Evolutionary conservation across 2,329 filamentous ascomycete species (phyloP), one percentile per base, ranked within the genome.

Genomic region (Aspergillus unguis): DNA sequence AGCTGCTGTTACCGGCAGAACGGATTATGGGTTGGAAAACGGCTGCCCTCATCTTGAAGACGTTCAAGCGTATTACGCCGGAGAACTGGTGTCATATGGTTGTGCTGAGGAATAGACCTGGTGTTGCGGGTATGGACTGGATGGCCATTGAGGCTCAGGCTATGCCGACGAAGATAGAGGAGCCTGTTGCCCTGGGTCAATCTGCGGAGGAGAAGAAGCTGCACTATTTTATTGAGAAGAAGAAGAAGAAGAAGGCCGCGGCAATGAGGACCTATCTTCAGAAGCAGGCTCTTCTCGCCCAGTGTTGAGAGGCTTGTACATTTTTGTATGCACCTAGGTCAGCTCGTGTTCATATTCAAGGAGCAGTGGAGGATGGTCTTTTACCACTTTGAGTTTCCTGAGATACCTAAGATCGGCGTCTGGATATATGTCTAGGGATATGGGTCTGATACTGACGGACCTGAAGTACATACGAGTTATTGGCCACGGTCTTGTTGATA

Each of bases 21-120:
- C 53, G 63, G 11, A 56, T 62, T 31, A 54, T 54, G 10, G 56
- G 58, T 2, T 67, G 63, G 65, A 64, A 60, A 52, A 68, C 65
- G 0, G 62, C 62, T n/a, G 62, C 63, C 1, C 48, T 68, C 27
- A 61, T 67, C n/a, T 45, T 66, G 33, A 55, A 48, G 49, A 65
- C 65, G 0, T 68, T 65, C 26, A 52, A 59, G 9, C 55, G 56
- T 26, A 63, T 69, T 26, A 54, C 58, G 1, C 29, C 47, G 3
- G 54, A 53, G 4, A 60, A 60, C 10, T 64, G 61, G 60, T 56
- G 60, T 32, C 52, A 56, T 17, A 49, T 70, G 28, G 54, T 59
- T 2, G 51, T 45, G 11, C 53, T 61, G 41, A 49, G 57, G n/a
- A 50, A 56, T 7, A 38, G 49, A 3, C 46, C 53, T 1, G 44